phyloP scores from a whole-genome alignment of 352 stramenopile species.

The Achlya hypogyna region DNA sequence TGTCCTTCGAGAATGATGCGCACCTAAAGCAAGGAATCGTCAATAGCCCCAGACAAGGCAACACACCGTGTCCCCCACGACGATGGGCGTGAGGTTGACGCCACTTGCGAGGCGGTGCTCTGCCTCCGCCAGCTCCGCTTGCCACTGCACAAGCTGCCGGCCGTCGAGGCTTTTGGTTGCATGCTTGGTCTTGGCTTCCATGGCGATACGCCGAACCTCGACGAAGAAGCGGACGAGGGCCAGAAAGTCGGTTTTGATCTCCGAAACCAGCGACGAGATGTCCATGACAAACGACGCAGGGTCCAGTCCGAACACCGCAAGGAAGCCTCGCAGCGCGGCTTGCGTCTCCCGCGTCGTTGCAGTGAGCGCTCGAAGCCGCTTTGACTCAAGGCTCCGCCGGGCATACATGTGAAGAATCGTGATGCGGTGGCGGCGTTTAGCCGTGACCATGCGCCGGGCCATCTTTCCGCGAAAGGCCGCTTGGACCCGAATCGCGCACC shows the following conservation, averaged over 20 bases:
- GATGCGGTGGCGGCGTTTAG: conserved; percentile 60
- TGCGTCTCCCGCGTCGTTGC: conserved; percentile 51
- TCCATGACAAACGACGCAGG: conserved; percentile 66
- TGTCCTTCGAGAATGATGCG: conserved; percentile 67
- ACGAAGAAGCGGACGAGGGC: conserved; percentile 50
- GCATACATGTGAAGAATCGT: conserved; percentile 68
- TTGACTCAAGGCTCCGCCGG: conserved; percentile 48
- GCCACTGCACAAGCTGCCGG: conserved; percentile 44
- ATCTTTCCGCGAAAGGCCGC: conserved; percentile 65
- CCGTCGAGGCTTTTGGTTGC: conserved; percentile 19
- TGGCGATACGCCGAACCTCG: conserved; percentile 8
- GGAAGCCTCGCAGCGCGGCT: conserved; percentile 45
- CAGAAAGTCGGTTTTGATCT: conserved; percentile 64
- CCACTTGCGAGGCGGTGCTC: conserved; percentile 36
- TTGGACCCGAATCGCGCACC: conserved; percentile 44
- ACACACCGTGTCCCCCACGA: conserved; percentile 33
- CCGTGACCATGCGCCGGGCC: conserved; percentile 45
- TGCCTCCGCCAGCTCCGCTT: conserved; percentile 44
- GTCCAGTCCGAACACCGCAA: conserved; percentile 71
- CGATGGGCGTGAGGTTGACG: conserved; percentile 24
- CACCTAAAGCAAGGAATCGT: conserved; percentile 17
- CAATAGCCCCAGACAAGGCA: not conserved
- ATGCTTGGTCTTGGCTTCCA: conserved; percentile 15
- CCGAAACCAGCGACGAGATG: conserved; percentile 42
- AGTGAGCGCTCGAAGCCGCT: conserved; percentile 43